A percentile compares a stretch with the other conserved stretches of the same genome.
phyloP scores from a whole-genome alignment of 148 eudicot species.

The Suaeda aralocaspica region DNA sequence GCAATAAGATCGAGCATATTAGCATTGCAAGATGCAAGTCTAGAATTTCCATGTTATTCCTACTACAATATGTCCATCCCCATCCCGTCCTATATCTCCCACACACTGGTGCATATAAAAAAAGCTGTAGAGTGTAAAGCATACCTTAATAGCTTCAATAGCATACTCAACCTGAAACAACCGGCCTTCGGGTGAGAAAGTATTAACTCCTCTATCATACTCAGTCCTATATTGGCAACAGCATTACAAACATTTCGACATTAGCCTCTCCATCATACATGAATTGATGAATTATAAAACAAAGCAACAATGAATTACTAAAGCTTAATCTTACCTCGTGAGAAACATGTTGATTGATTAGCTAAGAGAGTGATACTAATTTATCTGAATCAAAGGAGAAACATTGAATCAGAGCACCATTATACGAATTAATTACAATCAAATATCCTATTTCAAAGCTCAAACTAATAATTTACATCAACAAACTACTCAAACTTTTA shows the following conservation, averaged over 20 bases:
- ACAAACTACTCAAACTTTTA: too few relatives aligned
- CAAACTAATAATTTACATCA: too few relatives aligned
- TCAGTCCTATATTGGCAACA: constrained; percentile 39
- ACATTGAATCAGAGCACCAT: not conserved
- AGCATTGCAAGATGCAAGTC: not conserved
- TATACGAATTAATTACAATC: too few relatives aligned
- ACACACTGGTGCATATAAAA: not conserved
- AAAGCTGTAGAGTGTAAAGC: not conserved
- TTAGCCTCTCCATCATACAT: not conserved
- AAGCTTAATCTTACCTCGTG: constrained; percentile 33
- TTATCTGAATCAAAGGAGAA: constrained; percentile 6
- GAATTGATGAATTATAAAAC: too few relatives aligned
- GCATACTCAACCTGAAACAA: constrained; percentile 58
- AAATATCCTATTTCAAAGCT: too few relatives aligned
- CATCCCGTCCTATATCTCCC: not conserved
- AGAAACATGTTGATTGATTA: constrained; percentile 37
- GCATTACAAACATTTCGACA: not conserved
- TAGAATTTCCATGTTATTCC: not conserved
- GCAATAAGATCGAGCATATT: not conserved
- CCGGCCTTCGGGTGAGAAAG: constrained; percentile 52
- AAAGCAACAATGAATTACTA: constrained; percentile 12
- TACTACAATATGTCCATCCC: not conserved
- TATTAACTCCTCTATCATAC: constrained; percentile 58
- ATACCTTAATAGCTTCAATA: constrained; percentile 85
- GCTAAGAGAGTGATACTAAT: not conserved